These are phyloP conservation scores for Harrya chromipes DNA, from an alignment of 768 basidiomycete genomes.

Conservation along the genomic window DNA sequence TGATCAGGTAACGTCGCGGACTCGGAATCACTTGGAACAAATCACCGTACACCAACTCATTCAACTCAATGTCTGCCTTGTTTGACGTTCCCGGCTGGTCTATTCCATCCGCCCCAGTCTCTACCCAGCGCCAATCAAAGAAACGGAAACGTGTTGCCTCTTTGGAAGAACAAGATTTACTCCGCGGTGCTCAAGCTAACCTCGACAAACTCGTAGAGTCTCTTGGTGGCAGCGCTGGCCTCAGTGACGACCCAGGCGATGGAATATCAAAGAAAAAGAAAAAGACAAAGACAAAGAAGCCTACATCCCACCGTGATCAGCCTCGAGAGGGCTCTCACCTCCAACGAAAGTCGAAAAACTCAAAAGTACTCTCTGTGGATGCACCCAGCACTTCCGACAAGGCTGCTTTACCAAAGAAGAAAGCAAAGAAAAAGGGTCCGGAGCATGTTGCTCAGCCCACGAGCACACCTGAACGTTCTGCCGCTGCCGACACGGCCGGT, in stretches of 20 bases:
- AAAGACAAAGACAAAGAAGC: conserved; percentile 14
- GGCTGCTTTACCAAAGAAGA: conserved; percentile 7
- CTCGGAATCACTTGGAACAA: conserved; percentile 7
- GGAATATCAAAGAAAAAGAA: conserved; percentile 23
- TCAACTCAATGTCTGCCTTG: conserved; percentile 32
- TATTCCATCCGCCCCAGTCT: conserved; percentile 42
- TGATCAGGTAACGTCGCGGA: background rate
- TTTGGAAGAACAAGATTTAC: conserved; percentile 36
- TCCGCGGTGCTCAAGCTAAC: conserved; percentile 45
- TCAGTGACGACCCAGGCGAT: conserved; percentile 28
- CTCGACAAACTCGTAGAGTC: conserved; percentile 59
- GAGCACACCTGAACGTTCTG: conserved; percentile 15
- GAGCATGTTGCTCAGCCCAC: conserved; percentile 21
- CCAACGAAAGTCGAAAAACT: background rate
- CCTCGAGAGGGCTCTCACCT: background rate
- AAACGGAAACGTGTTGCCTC: conserved; percentile 52
- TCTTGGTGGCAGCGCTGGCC: conserved; percentile 36
- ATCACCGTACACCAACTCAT: background rate
- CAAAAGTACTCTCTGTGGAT: conserved; percentile 13
- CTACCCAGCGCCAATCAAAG: conserved; percentile 34
- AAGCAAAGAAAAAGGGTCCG: conserved; percentile 18
- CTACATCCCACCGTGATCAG: conserved; percentile 7
- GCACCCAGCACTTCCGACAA: conserved; percentile 6
- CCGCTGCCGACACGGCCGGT: conserved; percentile 15
- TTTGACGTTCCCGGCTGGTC: conserved; percentile 75